These are phyloP conservation scores for Trichosanthes truncata DNA, from an alignment of 306 rosid species.

Conservation along the genomic window DNA sequence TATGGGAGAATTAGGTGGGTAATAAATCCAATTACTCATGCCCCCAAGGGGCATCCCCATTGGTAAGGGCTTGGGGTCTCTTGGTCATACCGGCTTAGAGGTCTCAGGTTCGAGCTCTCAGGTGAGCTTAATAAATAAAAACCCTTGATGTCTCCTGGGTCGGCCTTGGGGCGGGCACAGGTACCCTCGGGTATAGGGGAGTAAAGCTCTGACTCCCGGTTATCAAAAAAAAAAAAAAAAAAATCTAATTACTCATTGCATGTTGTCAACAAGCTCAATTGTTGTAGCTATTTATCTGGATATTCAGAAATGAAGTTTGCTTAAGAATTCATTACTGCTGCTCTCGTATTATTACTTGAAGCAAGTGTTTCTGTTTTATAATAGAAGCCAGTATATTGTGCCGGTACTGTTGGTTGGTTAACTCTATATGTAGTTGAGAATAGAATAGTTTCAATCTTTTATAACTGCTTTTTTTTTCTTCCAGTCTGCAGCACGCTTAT, in stretches of 20 bases:
- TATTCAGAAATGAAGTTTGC: neutral
- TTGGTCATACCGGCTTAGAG: too few relatives aligned
- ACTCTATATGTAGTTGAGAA: neutral
- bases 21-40: neutral
- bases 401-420: neutral
- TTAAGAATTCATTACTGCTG: neutral
- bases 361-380: neutral
- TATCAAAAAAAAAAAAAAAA: too few relatives aligned
- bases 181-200: too few relatives aligned
- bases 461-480: neutral
- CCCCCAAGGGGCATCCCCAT: too few relatives aligned
- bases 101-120: too few relatives aligned
- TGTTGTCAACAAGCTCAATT: neutral
- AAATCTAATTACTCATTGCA: neutral
- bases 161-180: too few relatives aligned
- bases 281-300: neutral
- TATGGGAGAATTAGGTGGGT: neutral
- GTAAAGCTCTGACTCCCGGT: too few relatives aligned
- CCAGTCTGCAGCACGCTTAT: constrained; percentile 93
- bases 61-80: too few relatives aligned
- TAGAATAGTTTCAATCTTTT: neutral
- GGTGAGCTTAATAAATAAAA: too few relatives aligned
- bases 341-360: neutral
- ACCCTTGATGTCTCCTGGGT: too few relatives aligned
- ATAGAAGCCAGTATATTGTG: neutral